Evolutionary conservation across 2,329 filamentous ascomycete genomes (phyloP).

Genomic region (Cryphonectria parasitica): DNA sequence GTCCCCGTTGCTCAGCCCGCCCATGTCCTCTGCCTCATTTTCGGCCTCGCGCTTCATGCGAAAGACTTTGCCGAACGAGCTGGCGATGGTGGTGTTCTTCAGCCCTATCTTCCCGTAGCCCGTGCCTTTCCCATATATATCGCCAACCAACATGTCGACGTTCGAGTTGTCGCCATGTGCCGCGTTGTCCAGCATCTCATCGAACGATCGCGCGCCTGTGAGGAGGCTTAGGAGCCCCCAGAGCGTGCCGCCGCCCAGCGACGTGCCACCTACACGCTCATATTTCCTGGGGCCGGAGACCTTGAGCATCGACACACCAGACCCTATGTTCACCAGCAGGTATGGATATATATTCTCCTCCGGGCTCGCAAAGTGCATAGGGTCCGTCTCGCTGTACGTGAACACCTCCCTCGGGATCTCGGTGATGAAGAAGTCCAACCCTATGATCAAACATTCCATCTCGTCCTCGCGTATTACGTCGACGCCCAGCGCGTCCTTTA

Average conservation of each 20-base stretch:
- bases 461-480: constrained; percentile 93
- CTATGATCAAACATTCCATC: constrained; percentile 98
- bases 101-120: constrained; percentile 96
- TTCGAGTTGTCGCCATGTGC: constrained; percentile 89
- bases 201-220: constrained; percentile 93
- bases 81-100: constrained; percentile 94
- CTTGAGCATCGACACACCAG: constrained; percentile 95
- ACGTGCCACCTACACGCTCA: constrained; percentile 91
- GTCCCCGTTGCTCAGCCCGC: constrained; percentile 58
- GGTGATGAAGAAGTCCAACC: constrained; percentile 97
- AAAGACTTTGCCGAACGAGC: constrained; percentile 96
- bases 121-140: constrained; percentile 81
- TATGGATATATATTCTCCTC: constrained; percentile 90
- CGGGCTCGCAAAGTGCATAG: constrained; percentile 85
- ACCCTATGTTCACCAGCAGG: constrained; percentile 96
- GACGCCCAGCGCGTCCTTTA: constrained; percentile 80
- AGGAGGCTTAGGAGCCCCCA: constrained; percentile 93
- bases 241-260: constrained; percentile 92
- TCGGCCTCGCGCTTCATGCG: constrained; percentile 88
- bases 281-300: constrained; percentile 87
- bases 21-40: constrained; percentile 73
- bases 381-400: constrained; percentile 88
- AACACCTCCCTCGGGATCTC: constrained; percentile 98
- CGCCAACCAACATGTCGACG: constrained; percentile 95
- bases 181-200: constrained; percentile 93